These are phyloP conservation scores for Alternaria brassicae DNA, from an alignment of 2,329 filamentous ascomycete species.

Conservation along the genomic window DNA sequence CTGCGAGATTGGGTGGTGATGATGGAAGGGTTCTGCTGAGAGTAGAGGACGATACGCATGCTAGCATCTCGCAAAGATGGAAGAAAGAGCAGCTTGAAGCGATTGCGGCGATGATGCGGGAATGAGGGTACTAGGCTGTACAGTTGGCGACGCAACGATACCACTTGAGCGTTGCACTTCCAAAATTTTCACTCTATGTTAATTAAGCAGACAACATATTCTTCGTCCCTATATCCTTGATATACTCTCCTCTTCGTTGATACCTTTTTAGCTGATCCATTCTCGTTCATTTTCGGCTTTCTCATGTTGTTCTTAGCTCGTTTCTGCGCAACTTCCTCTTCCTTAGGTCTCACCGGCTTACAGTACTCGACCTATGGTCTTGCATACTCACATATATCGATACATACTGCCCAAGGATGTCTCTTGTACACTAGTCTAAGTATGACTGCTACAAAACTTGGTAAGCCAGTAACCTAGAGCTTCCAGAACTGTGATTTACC, in stretches of 20 bases:
- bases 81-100: slow-evolving; percentile 28
- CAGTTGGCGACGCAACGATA: not conserved
- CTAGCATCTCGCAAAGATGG: slow-evolving; percentile 27
- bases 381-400: not conserved
- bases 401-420: not conserved
- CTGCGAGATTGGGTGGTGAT: slow-evolving; percentile 35
- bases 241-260: not conserved
- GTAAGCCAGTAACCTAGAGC: slow-evolving; percentile 29
- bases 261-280: too few species aligned
- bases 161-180: not conserved
- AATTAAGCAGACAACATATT: not conserved
- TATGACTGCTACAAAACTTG: slow-evolving; percentile 9
- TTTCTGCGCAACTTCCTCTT: not conserved
- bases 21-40: slow-evolving; percentile 32
- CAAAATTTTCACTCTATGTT: not conserved
- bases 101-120: slow-evolving; percentile 9
- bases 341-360: not conserved
- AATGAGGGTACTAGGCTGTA: not conserved
- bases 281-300: too few species aligned
- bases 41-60: slow-evolving; percentile 48
- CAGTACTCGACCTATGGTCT: not conserved
- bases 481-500: slow-evolving; percentile 28
- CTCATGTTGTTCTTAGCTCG: accelerated
- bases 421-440: slow-evolving; percentile 3
- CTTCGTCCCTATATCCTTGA: not conserved